These are phyloP conservation scores for Nepenthes mirabilis DNA, from an alignment of 148 eudicot species.

Conservation along the genomic window DNA sequence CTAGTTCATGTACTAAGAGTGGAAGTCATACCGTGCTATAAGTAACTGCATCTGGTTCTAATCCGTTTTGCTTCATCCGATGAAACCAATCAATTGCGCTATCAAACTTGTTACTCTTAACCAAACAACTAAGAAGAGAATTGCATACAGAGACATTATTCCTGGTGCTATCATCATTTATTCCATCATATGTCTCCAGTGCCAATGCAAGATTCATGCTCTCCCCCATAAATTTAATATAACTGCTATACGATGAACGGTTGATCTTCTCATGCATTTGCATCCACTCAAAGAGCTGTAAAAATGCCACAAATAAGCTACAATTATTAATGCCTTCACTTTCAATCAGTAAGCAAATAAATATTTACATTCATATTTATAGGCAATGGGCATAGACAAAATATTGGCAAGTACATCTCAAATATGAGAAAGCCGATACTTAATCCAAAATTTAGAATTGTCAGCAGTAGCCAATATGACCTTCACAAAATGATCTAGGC, in stretches of 20 bases:
- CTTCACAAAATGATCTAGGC: no score
- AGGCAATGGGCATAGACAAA: not conserved
- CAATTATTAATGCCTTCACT: not conserved
- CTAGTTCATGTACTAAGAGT: not conserved
- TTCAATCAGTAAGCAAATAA: not conserved
- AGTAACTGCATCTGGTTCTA: conserved; percentile 71
- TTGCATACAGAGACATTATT: conserved; percentile 64
- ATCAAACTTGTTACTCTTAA: conserved; percentile 42
- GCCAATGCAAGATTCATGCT: conserved; percentile 39
- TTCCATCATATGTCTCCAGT: conserved; percentile 45
- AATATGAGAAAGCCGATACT: no score
- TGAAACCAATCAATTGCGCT: conserved; percentile 42
- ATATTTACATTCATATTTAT: not conserved
- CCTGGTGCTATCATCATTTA: conserved; percentile 43
- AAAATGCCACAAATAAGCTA: not conserved
- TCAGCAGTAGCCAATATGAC: no score
- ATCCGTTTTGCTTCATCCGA: conserved; percentile 81
- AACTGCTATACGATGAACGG: conserved; percentile 75
- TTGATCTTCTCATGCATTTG: conserved; percentile 46
- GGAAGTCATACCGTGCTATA: conserved; percentile 59
- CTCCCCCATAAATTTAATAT: conserved; percentile 56
- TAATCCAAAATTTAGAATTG: no score
- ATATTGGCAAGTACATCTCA: no score
- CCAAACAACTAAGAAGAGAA: conserved; percentile 62
- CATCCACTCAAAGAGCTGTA: conserved; percentile 96